Evolutionary conservation across 352 stramenopile species (phyloP).

Genomic region (Globisporangium canariense): DNA sequence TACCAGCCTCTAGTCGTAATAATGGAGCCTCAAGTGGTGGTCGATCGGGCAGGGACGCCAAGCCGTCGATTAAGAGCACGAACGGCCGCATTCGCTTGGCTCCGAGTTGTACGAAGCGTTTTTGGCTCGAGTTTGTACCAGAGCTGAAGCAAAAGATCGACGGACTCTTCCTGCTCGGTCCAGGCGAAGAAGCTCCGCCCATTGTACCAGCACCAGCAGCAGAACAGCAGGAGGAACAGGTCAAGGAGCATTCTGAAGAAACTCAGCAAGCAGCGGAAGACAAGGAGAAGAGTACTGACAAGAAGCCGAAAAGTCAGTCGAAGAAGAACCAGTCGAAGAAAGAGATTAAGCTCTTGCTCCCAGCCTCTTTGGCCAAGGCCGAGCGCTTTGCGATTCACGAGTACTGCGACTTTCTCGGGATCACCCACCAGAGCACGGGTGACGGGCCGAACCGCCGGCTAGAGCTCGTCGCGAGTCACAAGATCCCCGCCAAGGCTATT

Average conservation of each 20-base stretch:
- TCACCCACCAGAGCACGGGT: conserved; percentile 49
- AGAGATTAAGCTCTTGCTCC: conserved; percentile 38
- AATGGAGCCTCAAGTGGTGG: conserved; percentile 23
- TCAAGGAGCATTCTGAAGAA: conserved; percentile 3
- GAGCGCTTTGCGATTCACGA: conserved; percentile 60
- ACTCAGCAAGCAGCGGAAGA: conserved; percentile 9
- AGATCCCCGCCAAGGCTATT: conserved; percentile 20
- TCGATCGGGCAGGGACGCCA: conserved; percentile 23
- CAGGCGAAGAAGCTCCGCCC: conserved; percentile 1
- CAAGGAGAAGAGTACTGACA: conserved; percentile 18
- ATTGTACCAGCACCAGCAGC: not conserved
- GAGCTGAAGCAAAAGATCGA: conserved; percentile 60
- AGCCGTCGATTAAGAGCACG: conserved; percentile 30
- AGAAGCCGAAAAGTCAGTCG: not conserved
- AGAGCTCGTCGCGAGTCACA: conserved; percentile 29
- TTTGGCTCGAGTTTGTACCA: conserved; percentile 58
- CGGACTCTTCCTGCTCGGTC: conserved; percentile 29
- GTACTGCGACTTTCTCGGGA: conserved; percentile 60
- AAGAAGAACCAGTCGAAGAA: conserved; percentile 16
- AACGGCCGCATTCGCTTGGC: conserved; percentile 42
- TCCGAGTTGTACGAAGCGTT: conserved; percentile 32
- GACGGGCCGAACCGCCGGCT: conserved; percentile 39
- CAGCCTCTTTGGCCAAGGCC: conserved; percentile 49
- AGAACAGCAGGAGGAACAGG: not conserved
- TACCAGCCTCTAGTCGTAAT: conserved; percentile 33